Evolutionary conservation across 495 filamentous ascomycete species (phyloP), one percentile per base, ranked within the genome.

Genomic region (Barbatosphaeria neglecta): DNA sequence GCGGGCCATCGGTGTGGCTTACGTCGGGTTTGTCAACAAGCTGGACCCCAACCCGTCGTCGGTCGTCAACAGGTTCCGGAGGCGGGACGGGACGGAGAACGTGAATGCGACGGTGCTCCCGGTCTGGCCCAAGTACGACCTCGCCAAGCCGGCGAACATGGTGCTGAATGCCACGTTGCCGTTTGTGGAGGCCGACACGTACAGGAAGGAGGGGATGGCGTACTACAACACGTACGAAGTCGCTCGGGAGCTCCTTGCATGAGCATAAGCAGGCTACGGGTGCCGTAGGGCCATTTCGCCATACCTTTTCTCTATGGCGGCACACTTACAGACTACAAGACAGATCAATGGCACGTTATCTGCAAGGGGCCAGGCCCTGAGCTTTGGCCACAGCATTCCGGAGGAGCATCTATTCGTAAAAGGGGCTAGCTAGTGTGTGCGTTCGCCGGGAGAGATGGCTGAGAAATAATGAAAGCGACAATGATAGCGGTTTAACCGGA

Each of bases 21-120:
- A 77, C 72, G 69, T 69, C 0, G 60, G 62, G 3, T 82, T 82
- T 40, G 72, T 76, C n/a, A 51, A 66, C 22, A 68, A 73, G 35
- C 46, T 69, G 35, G 57, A 73, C 51, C 78, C 77, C 0, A 80
- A 78, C 41, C 46, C 61, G 13, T 55, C 53, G n/a, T n/a, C n/a
- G n/a, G n/a, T n/a, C 50, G 57, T 50, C 37, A 20, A 16, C 20
- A n/a, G n/a, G n/a, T n/a, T n/a, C n/a, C 64, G 37, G 11, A 35
- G 37, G 13, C 17, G 19, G 9, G 15, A 5, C 10, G 16, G 42
- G 22, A 38, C 16, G 18, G 24, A 44, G 8, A 42, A 19, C 3
- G 19, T 33, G 13, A 43, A 15, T 15, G 37, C 44, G 20, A 55
- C 37, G 43, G 41, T 24, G 19, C 51, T 64, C 18, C 59, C 64